Evolutionary conservation across 139 green algal genomes (phyloP).

Genomic region (Chlorella sp.): DNA sequence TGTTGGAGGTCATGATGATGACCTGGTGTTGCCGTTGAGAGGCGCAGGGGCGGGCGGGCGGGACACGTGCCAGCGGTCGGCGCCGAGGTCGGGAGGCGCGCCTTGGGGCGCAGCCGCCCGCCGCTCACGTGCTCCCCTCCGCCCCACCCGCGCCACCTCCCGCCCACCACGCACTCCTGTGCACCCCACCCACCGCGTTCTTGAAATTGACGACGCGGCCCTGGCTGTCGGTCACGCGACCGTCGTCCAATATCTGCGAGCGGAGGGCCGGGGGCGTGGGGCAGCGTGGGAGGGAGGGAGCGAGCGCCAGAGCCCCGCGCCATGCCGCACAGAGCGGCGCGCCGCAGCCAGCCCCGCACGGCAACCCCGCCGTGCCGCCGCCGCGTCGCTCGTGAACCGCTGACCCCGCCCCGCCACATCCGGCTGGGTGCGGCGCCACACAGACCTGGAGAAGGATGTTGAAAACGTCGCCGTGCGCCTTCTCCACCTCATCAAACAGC

Average conservation of each 20-base stretch:
- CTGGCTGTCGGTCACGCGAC: slow-evolving; percentile 83
- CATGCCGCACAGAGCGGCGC: too few species aligned
- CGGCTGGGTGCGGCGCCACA: too few species aligned
- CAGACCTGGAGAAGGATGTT: slow-evolving; percentile 88
- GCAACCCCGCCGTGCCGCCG: too few species aligned
- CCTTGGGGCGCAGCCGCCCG: neutral
- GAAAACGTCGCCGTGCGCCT: slow-evolving; percentile 86
- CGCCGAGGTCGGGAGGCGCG: too few species aligned
- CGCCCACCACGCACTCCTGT: neutral
- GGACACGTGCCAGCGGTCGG: neutral
- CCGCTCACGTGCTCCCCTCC: too few species aligned
- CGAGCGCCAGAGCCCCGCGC: too few species aligned
- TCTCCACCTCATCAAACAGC: slow-evolving; percentile 83
- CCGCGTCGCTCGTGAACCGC: too few species aligned
- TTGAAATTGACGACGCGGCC: slow-evolving; percentile 94
- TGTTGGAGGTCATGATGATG: slow-evolving; percentile 80
- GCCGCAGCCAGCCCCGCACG: too few species aligned
- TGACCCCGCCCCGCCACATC: too few species aligned
- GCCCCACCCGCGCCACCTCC: too few species aligned
- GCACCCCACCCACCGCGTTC: slow-evolving; percentile 30
- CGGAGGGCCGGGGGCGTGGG: too few species aligned
- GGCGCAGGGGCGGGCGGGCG: neutral
- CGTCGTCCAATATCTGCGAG: slow-evolving; percentile 88
- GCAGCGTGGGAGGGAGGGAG: too few species aligned
- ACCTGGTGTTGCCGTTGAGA: slow-evolving; percentile 15